Base-by-base conservation (phyloP, 164 flowering plant genomes). In the Annona cherimola region DNA sequence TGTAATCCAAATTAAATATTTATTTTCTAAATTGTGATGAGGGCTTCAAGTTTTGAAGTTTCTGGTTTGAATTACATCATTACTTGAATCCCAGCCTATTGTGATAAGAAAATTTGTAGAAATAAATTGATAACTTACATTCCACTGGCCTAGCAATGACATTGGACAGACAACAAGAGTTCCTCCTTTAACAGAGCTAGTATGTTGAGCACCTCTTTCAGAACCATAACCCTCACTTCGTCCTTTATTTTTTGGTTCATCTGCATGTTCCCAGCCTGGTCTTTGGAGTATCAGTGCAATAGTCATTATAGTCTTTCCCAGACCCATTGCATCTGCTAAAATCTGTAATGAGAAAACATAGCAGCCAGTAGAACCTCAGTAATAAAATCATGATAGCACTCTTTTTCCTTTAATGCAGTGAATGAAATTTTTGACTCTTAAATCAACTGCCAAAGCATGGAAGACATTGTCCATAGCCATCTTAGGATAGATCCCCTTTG, bases 241-340 rank as follows among this genome's bases (percentile, higher is more conserved):
- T 19, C 42, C 57, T 57, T 11, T 19, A 40, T 19, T 72, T 71
- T 74, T 67, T 64, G 76, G 71, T 46, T 63, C 66, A 54, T 79
- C 85, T 55, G 77, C 69, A 60, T 43, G 79, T 26, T 86, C 86
- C 68, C 78, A 82, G 18, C 87, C 83, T 44, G 74, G 79, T 59
- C 78, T 85, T 67, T 87, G 75, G 54, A 87, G 92, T 78, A 92
- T 81, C 39, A 92, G 71, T 61, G 94, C 87, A 75, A 92, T 92
- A 63, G 98, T 87, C 94, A 90, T 90, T 60, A 92, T 89, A 63
- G 96, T 92, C 77, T 92, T 92, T 3, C 96, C 98, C 63, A 92
- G 92, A 54, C 98, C 98, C 98, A 90, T 89, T 71, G 92, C 94
- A 85, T 89, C 96, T 66, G 96, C 97, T 70, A 92, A 79, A 73